Base-by-base conservation (phyloP, 495 filamentous ascomycete genomes). In the Xylaria curta region DNA sequence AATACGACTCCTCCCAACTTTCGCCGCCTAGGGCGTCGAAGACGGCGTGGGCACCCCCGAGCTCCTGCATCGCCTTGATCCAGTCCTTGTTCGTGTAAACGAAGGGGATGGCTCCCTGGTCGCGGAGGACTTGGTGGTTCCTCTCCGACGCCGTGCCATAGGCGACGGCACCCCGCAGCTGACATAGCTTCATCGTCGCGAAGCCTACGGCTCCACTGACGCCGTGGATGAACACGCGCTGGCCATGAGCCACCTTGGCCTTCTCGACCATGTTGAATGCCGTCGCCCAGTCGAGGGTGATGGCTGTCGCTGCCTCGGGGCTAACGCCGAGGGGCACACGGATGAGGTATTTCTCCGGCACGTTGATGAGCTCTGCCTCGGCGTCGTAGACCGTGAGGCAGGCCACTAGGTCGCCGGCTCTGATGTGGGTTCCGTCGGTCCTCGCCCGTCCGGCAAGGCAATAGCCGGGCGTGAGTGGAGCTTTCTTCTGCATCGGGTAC, bases 1-100 rank as follows among this genome's bases (percentile, higher is more conserved):
- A 74, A 73, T 73, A 84, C 28, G 81, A 82, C 71, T 84, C 83
- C 69, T 84, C 83, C 76, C 80, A 85, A 72, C 77, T 81, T 42
- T 85, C 82, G 73, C 78, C 84, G 33, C 83, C 82, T 1, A 85
- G 79, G 13, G 83, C 72, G 49, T 85, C 83, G 64, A 84, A 85
- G 54, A 84, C 81, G 36, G 76, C 80, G 58, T 84, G 70, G 4
- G 72, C 82, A 36, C 83, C 82, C 19, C 83, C 83, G 4, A 81
- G 68, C 0, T 66, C 75, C 44, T 79, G 76, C 82, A 85, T 82
- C 17, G 71, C 65, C 26, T 60, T 47, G n/a, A 84, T 82, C 83
- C 83, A 85, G 66, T 80, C 73, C 75, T 84, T 84, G 71, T 82
- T 75, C 33, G 71, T 78, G 78, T 85, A 85, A 21, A 76, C 74